A percentile compares a stretch with the other conserved stretches of the same genome.
Conservation (phyloP, 306 rosid genomes). For the Quercus alba region DNA sequence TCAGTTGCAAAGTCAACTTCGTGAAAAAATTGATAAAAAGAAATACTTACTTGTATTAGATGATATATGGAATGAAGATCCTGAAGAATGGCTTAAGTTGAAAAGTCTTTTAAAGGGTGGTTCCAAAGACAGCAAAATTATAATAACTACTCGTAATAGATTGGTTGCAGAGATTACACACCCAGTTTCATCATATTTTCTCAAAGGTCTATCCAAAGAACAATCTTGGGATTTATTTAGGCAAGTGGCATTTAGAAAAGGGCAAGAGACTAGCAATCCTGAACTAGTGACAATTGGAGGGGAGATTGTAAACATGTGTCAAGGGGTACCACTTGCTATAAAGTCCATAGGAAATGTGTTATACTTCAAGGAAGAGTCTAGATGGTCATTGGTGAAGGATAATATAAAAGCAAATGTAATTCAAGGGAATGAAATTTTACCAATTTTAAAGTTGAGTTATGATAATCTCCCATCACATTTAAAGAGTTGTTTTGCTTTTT, state of each 20-base stretch:
- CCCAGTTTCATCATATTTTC: neutral
- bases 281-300: constrained; percentile 10
- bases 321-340: constrained; percentile 18
- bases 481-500: constrained; percentile 13
- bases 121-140: constrained; percentile 24
- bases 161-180: constrained; percentile 8
- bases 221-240: constrained; percentile 22
- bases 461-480: constrained; percentile 22
- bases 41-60: constrained; percentile 39
- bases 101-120: constrained; percentile 23
- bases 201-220: constrained; percentile 14
- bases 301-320: constrained; percentile 26
- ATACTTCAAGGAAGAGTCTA: constrained; percentile 3
- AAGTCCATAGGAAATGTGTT: constrained; percentile 32
- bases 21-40: constrained; percentile 12
- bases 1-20: neutral
- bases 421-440: constrained; percentile 24
- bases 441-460: constrained; percentile 25
- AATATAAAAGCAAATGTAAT: constrained; percentile 15
- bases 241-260: constrained; percentile 17
- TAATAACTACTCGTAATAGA: constrained; percentile 26
- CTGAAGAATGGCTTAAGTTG: constrained; percentile 12
- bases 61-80: constrained; percentile 33
- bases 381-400: constrained; percentile 32
- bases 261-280: neutral